phyloP scores from a whole-genome alignment of 495 filamentous ascomycete species.

The Hypoxylon rickii region DNA sequence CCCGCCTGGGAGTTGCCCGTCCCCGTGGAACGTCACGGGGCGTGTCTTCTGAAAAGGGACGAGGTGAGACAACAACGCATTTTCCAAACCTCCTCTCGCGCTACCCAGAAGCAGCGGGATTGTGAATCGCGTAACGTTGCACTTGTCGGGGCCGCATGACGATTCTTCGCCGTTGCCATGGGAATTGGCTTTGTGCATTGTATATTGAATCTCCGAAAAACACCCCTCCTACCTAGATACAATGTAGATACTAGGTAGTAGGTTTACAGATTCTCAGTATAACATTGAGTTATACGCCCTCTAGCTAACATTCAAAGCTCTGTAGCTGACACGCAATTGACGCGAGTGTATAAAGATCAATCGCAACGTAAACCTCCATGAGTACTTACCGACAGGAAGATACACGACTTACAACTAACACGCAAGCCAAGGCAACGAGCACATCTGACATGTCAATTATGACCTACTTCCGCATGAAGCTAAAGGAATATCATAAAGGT shows the following conservation, averaged over 20 bases:
- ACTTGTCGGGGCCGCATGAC: constrained; percentile 1
- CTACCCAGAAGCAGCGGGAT: too few relatives aligned
- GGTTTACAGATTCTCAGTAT: too few relatives aligned
- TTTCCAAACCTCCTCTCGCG: background rate
- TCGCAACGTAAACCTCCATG: too few relatives aligned
- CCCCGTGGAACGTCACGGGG: constrained; percentile 20
- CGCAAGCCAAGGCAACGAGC: background rate
- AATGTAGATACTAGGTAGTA: too few relatives aligned
- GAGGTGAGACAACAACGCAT: constrained; percentile 5
- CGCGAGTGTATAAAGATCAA: too few relatives aligned
- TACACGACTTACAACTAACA: too few relatives aligned
- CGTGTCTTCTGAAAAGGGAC: constrained; percentile 1
- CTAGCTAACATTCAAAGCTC: too few relatives aligned
- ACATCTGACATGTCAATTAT: background rate
- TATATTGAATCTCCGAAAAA: too few relatives aligned
- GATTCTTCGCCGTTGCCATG: background rate
- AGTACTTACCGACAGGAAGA: too few relatives aligned
- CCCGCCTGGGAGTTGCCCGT: constrained; percentile 4
- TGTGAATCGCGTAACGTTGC: constrained; percentile 10
- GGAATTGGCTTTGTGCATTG: background rate
- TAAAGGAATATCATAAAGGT: background rate
- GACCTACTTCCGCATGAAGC: background rate
- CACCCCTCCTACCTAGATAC: too few relatives aligned
- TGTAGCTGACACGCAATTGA: too few relatives aligned
- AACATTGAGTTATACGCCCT: too few relatives aligned